Conservation (phyloP, 2,329 filamentous ascomycete species). For the Claviceps spartinae region DNA sequence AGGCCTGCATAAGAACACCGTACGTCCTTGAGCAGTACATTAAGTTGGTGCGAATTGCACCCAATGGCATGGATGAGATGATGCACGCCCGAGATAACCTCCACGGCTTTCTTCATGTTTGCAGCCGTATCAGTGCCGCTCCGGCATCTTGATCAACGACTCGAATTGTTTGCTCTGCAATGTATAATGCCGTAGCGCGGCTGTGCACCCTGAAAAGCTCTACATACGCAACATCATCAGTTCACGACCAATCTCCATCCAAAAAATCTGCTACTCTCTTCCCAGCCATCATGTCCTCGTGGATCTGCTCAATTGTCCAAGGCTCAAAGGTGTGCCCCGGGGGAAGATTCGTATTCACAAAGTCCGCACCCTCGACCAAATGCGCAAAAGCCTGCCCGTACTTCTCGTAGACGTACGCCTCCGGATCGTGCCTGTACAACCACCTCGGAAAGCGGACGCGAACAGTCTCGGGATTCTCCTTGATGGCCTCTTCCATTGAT, state of each 20-base stretch:
- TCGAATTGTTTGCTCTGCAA: too few relatives aligned
- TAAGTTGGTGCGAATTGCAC: too few relatives aligned
- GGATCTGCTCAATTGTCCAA: constrained; percentile 2
- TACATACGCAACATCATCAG: too few relatives aligned
- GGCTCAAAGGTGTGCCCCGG: constrained; percentile 1
- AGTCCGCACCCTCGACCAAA: background rate
- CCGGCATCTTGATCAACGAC: too few relatives aligned
- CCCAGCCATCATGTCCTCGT: background rate
- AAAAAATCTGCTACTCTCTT: background rate
- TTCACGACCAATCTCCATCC: constrained; percentile 3
- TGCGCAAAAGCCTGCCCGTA: constrained; percentile 2
- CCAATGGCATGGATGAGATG: too few relatives aligned
- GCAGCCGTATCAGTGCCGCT: too few relatives aligned
- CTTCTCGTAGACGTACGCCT: constrained; percentile 5
- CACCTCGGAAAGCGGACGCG: constrained; percentile 1
- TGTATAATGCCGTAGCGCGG: too few relatives aligned
- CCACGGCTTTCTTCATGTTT: too few relatives aligned
- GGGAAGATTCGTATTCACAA: constrained; percentile 2
- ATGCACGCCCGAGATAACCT: too few relatives aligned
- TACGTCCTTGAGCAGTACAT: too few relatives aligned
- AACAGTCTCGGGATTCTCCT: constrained; percentile 1
- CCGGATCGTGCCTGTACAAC: constrained; percentile 5
- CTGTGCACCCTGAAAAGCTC: too few relatives aligned
- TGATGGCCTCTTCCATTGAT: background rate
- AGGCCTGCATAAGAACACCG: too few relatives aligned